Conservation (phyloP, 805 yeast genomes). For the Suhomyces sp. region DNA sequence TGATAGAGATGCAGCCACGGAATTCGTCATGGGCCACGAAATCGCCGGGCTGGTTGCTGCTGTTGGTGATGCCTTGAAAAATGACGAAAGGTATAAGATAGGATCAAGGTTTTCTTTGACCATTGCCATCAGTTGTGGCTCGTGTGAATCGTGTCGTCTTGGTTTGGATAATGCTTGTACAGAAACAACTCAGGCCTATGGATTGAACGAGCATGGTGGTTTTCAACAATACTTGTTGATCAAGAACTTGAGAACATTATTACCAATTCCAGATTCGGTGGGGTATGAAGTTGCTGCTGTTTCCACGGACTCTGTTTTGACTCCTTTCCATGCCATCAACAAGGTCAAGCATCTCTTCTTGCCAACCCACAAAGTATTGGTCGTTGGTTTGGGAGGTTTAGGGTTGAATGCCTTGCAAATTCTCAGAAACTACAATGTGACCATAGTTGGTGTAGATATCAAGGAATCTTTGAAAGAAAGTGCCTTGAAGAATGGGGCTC, state of each 20-base stretch:
- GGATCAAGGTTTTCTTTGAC: slow-evolving; percentile 33
- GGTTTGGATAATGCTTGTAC: slow-evolving; percentile 37
- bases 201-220: slow-evolving; percentile 41
- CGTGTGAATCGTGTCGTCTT: slow-evolving; percentile 31
- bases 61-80: slow-evolving; percentile 27
- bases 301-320: slow-evolving; percentile 42
- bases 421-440: slow-evolving; percentile 29
- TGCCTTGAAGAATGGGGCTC: slow-evolving; percentile 41
- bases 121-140: slow-evolving; percentile 35
- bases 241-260: slow-evolving; percentile 31
- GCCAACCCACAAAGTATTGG: slow-evolving; percentile 37
- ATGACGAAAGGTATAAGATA: slow-evolving; percentile 20
- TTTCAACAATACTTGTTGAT: slow-evolving; percentile 40
- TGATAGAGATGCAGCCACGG: slow-evolving; percentile 16
- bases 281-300: slow-evolving; percentile 41
- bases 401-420: slow-evolving; percentile 46
- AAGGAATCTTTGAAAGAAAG: slow-evolving; percentile 24
- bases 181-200: slow-evolving; percentile 25
- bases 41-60: slow-evolving; percentile 38
- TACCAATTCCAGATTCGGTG: slow-evolving; percentile 42
- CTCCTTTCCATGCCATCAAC: slow-evolving; percentile 43
- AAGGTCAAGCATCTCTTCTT: slow-evolving; percentile 28
- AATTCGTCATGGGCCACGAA: slow-evolving; percentile 46
- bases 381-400: slow-evolving; percentile 44
- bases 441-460: slow-evolving; percentile 34